Evolutionary conservation across 2,329 filamentous ascomycete genomes (phyloP).

Genomic region (Colletotrichum agaves): DNA sequence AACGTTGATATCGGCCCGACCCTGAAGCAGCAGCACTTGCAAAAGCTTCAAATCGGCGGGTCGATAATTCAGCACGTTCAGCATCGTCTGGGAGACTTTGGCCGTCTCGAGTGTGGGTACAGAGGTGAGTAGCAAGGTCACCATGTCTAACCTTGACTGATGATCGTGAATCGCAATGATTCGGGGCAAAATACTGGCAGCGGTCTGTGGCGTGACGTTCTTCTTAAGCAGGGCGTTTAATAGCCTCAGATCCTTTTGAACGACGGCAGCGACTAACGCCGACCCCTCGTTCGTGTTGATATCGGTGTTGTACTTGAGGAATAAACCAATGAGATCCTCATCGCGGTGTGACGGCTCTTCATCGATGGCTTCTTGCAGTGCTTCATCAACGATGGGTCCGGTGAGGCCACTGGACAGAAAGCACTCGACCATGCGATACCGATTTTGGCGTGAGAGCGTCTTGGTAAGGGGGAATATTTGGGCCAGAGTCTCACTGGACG

Average conservation of each 20-base stretch:
- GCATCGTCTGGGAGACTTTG: conserved; percentile 56
- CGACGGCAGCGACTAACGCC: conserved; percentile 60
- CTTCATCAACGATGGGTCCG: conserved; percentile 58
- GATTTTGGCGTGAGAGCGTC: conserved; percentile 53
- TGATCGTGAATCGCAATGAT: conserved; percentile 59
- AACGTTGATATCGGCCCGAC: conserved; percentile 64
- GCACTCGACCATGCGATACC: conserved; percentile 60
- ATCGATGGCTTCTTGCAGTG: conserved; percentile 63
- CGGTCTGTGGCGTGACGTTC: conserved; percentile 58
- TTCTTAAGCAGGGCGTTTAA: conserved; percentile 57
- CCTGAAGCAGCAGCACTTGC: conserved; percentile 59
- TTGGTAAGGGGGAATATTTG: conserved; percentile 60
- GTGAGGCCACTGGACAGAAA: conserved; percentile 62
- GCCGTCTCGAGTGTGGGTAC: conserved; percentile 55
- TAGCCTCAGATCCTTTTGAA: conserved; percentile 58
- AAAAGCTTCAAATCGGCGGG: conserved; percentile 63
- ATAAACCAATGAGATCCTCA: conserved; percentile 61
- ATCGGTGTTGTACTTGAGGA: conserved; percentile 63
- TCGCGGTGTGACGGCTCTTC: conserved; percentile 60
- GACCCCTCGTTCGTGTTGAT: conserved; percentile 64
- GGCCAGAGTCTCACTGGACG: conserved; percentile 58
- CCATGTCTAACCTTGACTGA: conserved; percentile 57
- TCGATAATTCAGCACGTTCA: conserved; percentile 53
- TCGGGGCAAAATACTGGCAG: conserved; percentile 58
- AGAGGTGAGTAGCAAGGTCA: conserved; percentile 57